phyloP scores from a whole-genome alignment of 73 alveolate genomes.

The Stentor roeselii region DNA sequence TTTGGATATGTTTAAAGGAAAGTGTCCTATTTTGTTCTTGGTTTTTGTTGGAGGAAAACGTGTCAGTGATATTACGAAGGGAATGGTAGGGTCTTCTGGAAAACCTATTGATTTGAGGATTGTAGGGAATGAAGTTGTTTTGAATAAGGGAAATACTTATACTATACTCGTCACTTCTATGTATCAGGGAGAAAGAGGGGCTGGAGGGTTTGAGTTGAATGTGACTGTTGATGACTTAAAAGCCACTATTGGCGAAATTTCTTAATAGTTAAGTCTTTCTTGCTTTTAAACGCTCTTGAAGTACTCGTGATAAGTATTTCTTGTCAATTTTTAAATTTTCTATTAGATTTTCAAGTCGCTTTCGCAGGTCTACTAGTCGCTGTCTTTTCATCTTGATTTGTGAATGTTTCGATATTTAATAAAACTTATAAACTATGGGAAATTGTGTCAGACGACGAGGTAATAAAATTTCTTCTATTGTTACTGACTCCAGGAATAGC shows the following conservation, averaged over 20 bases:
- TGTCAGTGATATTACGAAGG: slow-evolving; percentile 8
- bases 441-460: too few species aligned
- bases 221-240: background rate
- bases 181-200: slow-evolving; percentile 34
- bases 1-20: slow-evolving; percentile 60
- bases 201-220: background rate
- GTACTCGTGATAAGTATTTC: too few species aligned
- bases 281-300: background rate
- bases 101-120: slow-evolving; percentile 20
- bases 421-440: too few species aligned
- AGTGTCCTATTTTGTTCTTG: slow-evolving; percentile 54
- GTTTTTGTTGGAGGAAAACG: slow-evolving; percentile 37
- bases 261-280: background rate
- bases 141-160: slow-evolving; percentile 30
- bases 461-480: too few species aligned
- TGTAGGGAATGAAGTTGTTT: background rate
- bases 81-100: slow-evolving; percentile 26
- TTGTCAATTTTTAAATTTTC: too few species aligned
- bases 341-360: too few species aligned
- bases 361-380: too few species aligned
- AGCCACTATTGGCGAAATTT: slow-evolving; percentile 17
- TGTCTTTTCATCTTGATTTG: too few species aligned
- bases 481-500: too few species aligned
- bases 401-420: too few species aligned
- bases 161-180: slow-evolving; percentile 28